Evolutionary conservation across 1,139 yeast species (phyloP).

Genomic region (Suhomyces kunorum): DNA sequence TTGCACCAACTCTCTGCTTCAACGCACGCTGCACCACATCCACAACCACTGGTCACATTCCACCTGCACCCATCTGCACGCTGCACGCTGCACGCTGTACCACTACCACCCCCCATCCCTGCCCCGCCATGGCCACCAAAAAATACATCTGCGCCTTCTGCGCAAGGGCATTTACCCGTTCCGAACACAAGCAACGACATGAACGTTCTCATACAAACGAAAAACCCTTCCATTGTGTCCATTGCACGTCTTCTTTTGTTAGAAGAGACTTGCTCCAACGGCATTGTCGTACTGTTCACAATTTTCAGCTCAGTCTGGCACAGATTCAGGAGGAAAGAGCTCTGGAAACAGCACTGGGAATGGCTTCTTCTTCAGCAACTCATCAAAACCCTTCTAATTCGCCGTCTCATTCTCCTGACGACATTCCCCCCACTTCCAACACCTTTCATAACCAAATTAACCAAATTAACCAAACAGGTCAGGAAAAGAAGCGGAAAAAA

Average conservation of each 20-base stretch:
- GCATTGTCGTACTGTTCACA: constrained; percentile 78
- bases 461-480: too few relatives aligned
- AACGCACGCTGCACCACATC: too few relatives aligned
- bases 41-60: too few relatives aligned
- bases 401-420: not conserved
- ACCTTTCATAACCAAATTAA: too few relatives aligned
- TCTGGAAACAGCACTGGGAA: not conserved
- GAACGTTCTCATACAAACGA: constrained; percentile 84
- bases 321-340: constrained; percentile 8
- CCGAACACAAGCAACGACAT: constrained; percentile 81
- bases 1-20: too few relatives aligned
- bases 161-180: constrained; percentile 76
- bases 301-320: constrained; percentile 26
- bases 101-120: too few relatives aligned
- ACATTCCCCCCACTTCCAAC: not conserved
- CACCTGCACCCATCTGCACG: too few relatives aligned
- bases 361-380: not conserved
- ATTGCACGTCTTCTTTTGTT: constrained; percentile 73
- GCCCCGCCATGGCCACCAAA: constrained; percentile 47
- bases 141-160: constrained; percentile 80
- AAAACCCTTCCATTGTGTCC: constrained; percentile 74
- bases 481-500: constrained; percentile 11
- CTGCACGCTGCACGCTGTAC: too few relatives aligned
- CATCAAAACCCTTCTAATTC: not conserved
- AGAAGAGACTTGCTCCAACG: constrained; percentile 74